phyloP scores from a whole-genome alignment of 2,329 filamentous ascomycete species.

The Neophaeococcomyces aloes region DNA sequence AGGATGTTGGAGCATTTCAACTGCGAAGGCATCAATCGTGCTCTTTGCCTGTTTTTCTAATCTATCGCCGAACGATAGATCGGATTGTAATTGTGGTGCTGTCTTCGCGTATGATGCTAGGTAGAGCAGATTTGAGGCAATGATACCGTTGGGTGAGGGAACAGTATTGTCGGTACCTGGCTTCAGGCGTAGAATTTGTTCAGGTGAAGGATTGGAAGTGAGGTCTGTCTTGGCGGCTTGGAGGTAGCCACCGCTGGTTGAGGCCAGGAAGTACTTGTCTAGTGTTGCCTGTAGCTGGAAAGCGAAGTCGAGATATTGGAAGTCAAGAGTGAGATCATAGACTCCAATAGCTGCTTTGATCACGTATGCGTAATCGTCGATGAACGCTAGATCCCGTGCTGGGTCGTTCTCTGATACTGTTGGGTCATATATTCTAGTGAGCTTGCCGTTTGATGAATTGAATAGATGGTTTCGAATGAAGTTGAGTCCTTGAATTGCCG shows the following conservation, averaged over 20 bases:
- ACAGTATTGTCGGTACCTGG: conserved; percentile 90
- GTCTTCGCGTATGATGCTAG: conserved; percentile 49
- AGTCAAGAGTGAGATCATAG: conserved; percentile 71
- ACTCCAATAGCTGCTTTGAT: conserved; percentile 73
- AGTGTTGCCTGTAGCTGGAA: conserved; percentile 67
- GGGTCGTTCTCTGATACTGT: conserved; percentile 4
- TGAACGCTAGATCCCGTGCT: conserved; percentile 59
- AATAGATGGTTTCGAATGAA: conserved; percentile 70
- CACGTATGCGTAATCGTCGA: conserved; percentile 89
- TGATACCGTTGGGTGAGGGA: conserved; percentile 79
- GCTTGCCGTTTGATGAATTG: conserved; percentile 48
- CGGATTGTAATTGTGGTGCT: conserved; percentile 2
- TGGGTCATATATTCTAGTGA: conserved; percentile 46
- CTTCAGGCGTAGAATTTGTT: conserved; percentile 61
- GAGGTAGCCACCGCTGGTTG: conserved; percentile 28
- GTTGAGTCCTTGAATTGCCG: conserved; percentile 56
- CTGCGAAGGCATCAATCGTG: conserved; percentile 76
- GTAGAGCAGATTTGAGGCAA: conserved; percentile 77
- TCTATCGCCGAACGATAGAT: conserved; percentile 3
- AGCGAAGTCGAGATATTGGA: conserved; percentile 66
- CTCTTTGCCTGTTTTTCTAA: conserved; percentile 49
- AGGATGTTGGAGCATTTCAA: conserved; percentile 84
- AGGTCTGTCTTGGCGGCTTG: conserved; percentile 27
- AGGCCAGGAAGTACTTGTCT: conserved; percentile 67
- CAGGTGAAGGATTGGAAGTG: conserved; percentile 6